A percentile compares a stretch with the other conserved stretches of the same genome.
Conservation (phyloP, 805 yeast species). For the Zygoascus bituminiphila region DNA sequence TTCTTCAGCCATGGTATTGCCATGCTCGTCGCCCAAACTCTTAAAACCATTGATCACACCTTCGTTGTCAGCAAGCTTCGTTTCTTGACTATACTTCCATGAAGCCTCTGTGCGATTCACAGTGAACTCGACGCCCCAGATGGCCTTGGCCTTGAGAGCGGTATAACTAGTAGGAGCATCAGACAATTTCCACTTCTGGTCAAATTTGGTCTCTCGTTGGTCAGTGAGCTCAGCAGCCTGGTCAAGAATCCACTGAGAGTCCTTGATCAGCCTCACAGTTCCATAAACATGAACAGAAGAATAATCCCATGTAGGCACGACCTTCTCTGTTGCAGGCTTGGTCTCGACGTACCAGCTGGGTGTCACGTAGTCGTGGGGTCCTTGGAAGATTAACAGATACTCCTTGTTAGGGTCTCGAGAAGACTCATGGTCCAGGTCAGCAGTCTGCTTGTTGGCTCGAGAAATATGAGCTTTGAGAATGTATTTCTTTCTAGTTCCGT, state of each 20-base stretch:
- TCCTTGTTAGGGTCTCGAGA: constrained; percentile 23
- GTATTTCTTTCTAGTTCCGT: constrained; percentile 25
- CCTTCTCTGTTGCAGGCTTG: constrained; percentile 48
- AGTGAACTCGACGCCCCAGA: constrained; percentile 49
- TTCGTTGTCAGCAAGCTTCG: constrained; percentile 35
- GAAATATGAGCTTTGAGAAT: constrained; percentile 48
- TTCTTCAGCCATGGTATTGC: constrained; percentile 7
- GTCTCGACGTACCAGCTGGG: constrained; percentile 52
- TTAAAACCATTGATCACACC: constrained; percentile 42
- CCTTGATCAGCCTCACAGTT: constrained; percentile 35
- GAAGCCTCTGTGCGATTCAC: constrained; percentile 41
- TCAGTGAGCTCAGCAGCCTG: constrained; percentile 40
- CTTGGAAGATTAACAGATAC: constrained; percentile 45
- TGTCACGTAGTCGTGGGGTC: constrained; percentile 42
- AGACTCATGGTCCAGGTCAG: constrained; percentile 18
- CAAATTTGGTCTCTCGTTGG: constrained; percentile 37
- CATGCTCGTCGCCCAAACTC: constrained; percentile 10
- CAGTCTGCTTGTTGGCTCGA: constrained; percentile 41
- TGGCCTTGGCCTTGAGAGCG: constrained; percentile 38
- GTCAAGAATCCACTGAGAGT: constrained; percentile 39
- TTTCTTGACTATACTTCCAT: constrained; percentile 51
- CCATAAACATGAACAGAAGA: constrained; percentile 52
- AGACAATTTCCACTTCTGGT: constrained; percentile 42
- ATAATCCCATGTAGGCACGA: constrained; percentile 67
- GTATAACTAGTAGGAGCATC: constrained; percentile 50